Percentiles rank a stretch among this genome's conserved stretches.
These are phyloP conservation scores for Eucalyptus regnans DNA, from an alignment of 345 rosid species.

Conservation along the genomic window DNA sequence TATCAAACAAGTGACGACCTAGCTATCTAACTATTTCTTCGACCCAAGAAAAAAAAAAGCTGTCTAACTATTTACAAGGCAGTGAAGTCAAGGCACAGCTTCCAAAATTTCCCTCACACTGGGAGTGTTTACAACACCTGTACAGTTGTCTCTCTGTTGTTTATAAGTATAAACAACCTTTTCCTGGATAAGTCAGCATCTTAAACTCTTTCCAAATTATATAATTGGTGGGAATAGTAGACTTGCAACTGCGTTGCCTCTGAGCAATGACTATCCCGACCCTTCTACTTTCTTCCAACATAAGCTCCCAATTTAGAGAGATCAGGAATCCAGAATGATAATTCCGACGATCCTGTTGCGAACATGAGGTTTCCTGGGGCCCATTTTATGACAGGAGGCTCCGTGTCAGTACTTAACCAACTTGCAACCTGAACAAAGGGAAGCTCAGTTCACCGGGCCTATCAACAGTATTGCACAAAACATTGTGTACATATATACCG, in stretches of 20 bases:
- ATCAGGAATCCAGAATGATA: constrained; percentile 84
- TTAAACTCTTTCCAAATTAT: not conserved
- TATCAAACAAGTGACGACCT: not conserved
- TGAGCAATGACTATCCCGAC: not conserved
- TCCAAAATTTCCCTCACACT: not conserved
- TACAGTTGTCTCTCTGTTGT: not conserved
- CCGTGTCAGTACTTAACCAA: constrained; percentile 71
- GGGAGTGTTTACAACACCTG: not conserved
- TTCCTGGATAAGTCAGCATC: not conserved
- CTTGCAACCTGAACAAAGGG: constrained; percentile 48
- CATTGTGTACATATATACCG: not conserved
- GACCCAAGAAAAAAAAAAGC: not conserved
- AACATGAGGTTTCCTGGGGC: constrained; percentile 93
- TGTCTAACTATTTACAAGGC: not conserved
- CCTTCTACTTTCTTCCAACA: constrained; percentile 52
- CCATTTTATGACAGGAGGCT: constrained; percentile 85
- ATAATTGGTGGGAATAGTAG: not conserved
- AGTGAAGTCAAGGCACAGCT: not conserved
- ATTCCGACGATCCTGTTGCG: constrained; percentile 78
- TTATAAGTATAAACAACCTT: not conserved
- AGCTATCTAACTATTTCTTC: not conserved
- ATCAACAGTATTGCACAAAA: not conserved
- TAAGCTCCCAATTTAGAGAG: constrained; percentile 80
- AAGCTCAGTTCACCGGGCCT: not conserved
- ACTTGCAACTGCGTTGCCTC: not conserved